Conservation (phyloP, 116 monocot species). For the Posidonia oceanica region DNA sequence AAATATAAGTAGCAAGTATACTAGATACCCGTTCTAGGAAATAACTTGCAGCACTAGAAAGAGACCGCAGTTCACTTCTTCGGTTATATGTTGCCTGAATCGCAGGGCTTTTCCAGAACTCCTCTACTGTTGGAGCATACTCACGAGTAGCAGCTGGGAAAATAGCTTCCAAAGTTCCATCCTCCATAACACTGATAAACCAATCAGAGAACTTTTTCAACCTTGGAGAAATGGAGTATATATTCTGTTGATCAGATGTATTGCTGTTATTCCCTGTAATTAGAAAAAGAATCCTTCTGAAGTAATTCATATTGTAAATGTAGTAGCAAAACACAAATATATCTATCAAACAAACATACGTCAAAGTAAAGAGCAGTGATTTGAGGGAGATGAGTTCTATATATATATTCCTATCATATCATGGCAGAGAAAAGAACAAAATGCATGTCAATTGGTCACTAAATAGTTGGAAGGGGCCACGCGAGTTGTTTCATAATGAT, state of each 20-base stretch:
- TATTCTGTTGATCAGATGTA: neutral
- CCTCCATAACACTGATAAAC: slow-evolving; percentile 72
- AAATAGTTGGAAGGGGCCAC: too few relatives aligned
- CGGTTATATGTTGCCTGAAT: slow-evolving; percentile 76
- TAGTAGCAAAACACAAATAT: neutral
- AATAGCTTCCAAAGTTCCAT: slow-evolving; percentile 69
- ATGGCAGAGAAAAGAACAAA: neutral
- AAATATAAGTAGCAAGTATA: too few relatives aligned
- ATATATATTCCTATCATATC: neutral
- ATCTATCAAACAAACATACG: neutral
- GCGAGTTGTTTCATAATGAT: too few relatives aligned
- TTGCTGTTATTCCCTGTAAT: neutral
- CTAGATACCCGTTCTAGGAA: slow-evolving; percentile 30
- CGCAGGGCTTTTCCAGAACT: slow-evolving; percentile 70
- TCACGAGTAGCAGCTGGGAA: slow-evolving; percentile 86
- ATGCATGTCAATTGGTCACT: too few relatives aligned
- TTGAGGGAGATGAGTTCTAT: neutral
- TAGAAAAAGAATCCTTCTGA: neutral
- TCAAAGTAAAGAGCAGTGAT: too few relatives aligned
- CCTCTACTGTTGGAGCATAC: slow-evolving; percentile 72
- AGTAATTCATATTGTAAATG: neutral
- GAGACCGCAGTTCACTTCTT: slow-evolving; percentile 64
- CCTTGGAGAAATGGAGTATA: slow-evolving; percentile 69
- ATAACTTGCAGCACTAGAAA: slow-evolving; percentile 72
- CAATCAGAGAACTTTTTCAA: slow-evolving; percentile 76